Conservation (phyloP, 306 rosid genomes). For the Oemleria cerasiformis region DNA sequence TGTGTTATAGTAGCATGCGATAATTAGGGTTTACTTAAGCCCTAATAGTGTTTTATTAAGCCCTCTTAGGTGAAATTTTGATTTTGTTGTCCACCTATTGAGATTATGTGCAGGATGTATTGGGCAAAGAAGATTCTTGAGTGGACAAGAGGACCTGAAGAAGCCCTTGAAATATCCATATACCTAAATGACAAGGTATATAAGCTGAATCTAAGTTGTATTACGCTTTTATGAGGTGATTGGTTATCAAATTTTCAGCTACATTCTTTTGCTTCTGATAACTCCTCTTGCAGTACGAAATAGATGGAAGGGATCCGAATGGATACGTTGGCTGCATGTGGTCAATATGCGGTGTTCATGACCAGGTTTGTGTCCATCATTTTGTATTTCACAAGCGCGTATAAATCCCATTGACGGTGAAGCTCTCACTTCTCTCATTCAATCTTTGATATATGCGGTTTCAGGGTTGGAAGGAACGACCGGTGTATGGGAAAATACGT, state of each 20-base stretch:
- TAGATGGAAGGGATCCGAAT: conserved; percentile 92
- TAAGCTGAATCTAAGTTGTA: too few relatives aligned
- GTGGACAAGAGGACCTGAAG: conserved; percentile 96
- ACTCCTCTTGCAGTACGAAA: conserved; percentile 59
- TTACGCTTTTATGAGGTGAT: conserved; percentile 1
- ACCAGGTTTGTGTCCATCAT: conserved; percentile 60
- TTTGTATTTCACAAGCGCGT: conserved; percentile 1
- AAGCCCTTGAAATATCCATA: conserved; percentile 78
- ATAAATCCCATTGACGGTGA: not conserved
- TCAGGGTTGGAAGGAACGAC: conserved; percentile 91
- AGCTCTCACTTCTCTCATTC: not conserved
- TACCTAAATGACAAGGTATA: conserved; percentile 79
- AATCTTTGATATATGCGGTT: conserved; percentile 8
- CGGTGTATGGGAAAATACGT: conserved; percentile 84
- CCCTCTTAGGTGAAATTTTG: not conserved
- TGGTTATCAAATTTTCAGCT: conserved; percentile 2
- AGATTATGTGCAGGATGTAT: conserved; percentile 64
- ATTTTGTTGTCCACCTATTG: not conserved
- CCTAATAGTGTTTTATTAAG: not conserved
- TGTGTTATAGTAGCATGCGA: not conserved
- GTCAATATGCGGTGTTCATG: conserved; percentile 92
- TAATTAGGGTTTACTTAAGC: not conserved
- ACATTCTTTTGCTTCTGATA: conserved; percentile 8
- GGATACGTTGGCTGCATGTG: conserved; percentile 97
- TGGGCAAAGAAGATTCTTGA: conserved; percentile 98